Base-by-base conservation (phyloP, 2,329 filamentous ascomycete species). In the Xylaria digitata region DNA sequence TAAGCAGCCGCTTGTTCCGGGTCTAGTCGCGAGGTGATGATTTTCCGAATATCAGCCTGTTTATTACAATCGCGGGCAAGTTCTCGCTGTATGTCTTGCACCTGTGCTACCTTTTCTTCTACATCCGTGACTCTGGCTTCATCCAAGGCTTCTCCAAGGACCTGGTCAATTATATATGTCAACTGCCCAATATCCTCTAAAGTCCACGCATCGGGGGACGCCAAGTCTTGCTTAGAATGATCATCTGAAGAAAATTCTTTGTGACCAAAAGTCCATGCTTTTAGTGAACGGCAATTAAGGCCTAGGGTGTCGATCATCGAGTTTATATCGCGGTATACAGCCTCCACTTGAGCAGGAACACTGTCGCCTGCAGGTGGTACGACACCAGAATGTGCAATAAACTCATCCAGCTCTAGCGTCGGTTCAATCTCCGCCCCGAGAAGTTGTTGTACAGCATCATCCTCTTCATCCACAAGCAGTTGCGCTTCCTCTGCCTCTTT, bases 231-330 rank as follows among this genome's bases (percentile, higher is more conserved):
- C 67, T 86, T 86, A 7, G 82, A 85, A 37, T 91, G 85, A 9
- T 81, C 80, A 42, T 87, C 81, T 58, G 85, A 82, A 56, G 82
- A 79, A 48, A 83, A 79, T 56, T 88, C 82, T 11, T 83, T 83
- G 72, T 96, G 92, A 7, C 90, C 92, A 62, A 87, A 84, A 49
- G 94, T 84, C 70, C 90, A 91, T 11, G 83, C 82, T 54, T 84
- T 83, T 43, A 95, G 87, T 6, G 92, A 89, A 17, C 87, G 83
- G 11, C 84, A 89, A 76, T 98, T 98, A 56, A 97, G 86, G 9
- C 95, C 95, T 46, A 98, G 82, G 0, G 92, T 95, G 74, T 97
- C 93, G 49, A 99, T 90, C 96, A 98, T 99, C 13, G 92, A 92
- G 78, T 96, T 95, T 76, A 95, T 92, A 74, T 95, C 92, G 50